Evolutionary conservation across 768 basidiomycete species (phyloP).

Genomic region (Leccinum ochraceum): DNA sequence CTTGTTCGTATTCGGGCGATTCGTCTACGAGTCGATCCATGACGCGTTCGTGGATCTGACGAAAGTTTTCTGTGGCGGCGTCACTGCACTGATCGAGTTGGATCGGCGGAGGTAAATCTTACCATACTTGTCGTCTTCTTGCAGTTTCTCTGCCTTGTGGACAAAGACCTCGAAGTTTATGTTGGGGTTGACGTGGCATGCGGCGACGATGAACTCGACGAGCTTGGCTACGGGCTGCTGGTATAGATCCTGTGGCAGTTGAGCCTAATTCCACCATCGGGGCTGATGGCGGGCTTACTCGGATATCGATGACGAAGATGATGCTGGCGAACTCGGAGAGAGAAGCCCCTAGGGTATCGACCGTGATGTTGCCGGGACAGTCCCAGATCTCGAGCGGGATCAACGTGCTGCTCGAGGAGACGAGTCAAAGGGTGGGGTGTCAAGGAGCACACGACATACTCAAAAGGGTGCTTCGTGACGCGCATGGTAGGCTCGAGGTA

Average conservation of each 20-base stretch:
- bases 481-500: slow-evolving; percentile 88
- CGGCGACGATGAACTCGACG: slow-evolving; percentile 77
- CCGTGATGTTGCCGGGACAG: slow-evolving; percentile 83
- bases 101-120: slow-evolving; percentile 21
- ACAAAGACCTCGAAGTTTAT: slow-evolving; percentile 90
- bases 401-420: slow-evolving; percentile 61
- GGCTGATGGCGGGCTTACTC: slow-evolving; percentile 48
- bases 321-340: slow-evolving; percentile 81
- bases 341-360: slow-evolving; percentile 73
- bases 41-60: slow-evolving; percentile 87
- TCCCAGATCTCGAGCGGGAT: slow-evolving; percentile 96
- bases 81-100: not conserved
- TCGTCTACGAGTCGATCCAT: slow-evolving; percentile 80
- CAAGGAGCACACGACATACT: slow-evolving; percentile 55
- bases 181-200: slow-evolving; percentile 71
- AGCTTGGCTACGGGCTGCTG: slow-evolving; percentile 82
- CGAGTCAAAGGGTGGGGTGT: not conserved
- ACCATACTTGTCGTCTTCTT: slow-evolving; percentile 92
- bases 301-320: slow-evolving; percentile 94
- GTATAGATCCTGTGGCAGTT: slow-evolving; percentile 65
- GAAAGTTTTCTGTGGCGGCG: slow-evolving; percentile 73
- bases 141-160: slow-evolving; percentile 91
- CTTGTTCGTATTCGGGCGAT: slow-evolving; percentile 74
- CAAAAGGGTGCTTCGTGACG: slow-evolving; percentile 69
- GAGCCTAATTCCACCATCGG: not conserved